Evolutionary conservation across 2,329 filamentous ascomycete species (phyloP), one percentile per base, ranked within the genome.

Genomic region (Metarhizium robertsii): DNA sequence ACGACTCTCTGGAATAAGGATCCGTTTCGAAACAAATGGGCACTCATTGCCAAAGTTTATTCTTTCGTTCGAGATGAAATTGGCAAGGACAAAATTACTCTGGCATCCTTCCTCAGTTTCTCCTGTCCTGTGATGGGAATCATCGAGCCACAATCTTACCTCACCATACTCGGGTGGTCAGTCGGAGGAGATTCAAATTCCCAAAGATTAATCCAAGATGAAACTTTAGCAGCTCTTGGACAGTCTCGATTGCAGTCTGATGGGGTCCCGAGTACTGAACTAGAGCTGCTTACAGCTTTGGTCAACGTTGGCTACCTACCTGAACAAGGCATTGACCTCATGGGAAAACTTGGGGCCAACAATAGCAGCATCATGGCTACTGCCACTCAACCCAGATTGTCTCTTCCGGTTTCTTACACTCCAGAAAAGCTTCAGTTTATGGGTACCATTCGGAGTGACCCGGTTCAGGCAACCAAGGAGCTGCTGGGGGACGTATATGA

Each of bases 1-100:
- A 74, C 70, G 25, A 63, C 66, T 34, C 68, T 81, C 57, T 83
- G 79, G 79, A 65, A 71, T 51, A 66, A 69, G 40, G 79, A 82
- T 59, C 70, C 69, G 50, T 75, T 74, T 68, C 73, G 78, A 61
- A 70, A 72, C 57, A 74, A 78, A 60, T 81, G 78, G 78, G 71
- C 71, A 50, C 67, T 82, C 57, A 65, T 81, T 56, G 75, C 78
- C 50, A 79, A 79, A 62, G 76, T 78, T 18, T 83, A 79, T 70
- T 81, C 79, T 36, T 71, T 74, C 57, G 70, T 80, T 50, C 74
- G 79, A 50, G 78, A 81, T 61, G 68, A 74, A 48, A 64, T 76
- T 53, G 75, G 77, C 61, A 75, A 75, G 59, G 65, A 69, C 25
- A 68, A 73, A 36, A 72, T 77, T 29, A 69, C 74, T 48, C 68